Evolutionary conservation across 2,329 filamentous ascomycete species (phyloP).

Genomic region (Sordariomycetes sp.): DNA sequence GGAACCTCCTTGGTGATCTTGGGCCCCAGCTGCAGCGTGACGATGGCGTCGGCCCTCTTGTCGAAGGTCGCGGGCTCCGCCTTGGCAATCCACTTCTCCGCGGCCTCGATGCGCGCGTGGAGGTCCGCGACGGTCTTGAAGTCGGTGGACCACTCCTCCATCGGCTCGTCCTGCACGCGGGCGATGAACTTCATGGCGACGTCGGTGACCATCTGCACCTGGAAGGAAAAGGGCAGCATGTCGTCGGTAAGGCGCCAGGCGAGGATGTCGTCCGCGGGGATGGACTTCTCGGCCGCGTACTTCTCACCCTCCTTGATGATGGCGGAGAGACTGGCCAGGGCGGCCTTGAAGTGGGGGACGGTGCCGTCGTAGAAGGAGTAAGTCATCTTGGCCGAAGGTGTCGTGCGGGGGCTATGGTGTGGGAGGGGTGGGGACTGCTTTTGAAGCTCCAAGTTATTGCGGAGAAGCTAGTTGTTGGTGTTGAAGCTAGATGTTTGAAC

Average conservation of each 20-base stretch:
- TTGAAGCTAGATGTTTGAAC: background rate
- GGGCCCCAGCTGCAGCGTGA: slow-evolving; percentile 20
- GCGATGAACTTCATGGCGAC: slow-evolving; percentile 18
- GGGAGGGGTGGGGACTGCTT: background rate
- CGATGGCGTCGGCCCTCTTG: slow-evolving; percentile 14
- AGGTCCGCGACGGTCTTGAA: slow-evolving; percentile 21
- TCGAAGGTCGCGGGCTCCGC: slow-evolving; percentile 22
- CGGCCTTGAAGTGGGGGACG: slow-evolving; percentile 11
- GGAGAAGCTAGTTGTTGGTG: background rate
- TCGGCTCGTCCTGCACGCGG: slow-evolving; percentile 19
- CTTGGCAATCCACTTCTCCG: slow-evolving; percentile 17
- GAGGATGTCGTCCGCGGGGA: slow-evolving; percentile 16
- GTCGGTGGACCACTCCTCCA: slow-evolving; percentile 14
- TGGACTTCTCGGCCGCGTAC: slow-evolving; percentile 11
- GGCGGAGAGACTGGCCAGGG: slow-evolving; percentile 11
- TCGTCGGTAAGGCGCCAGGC: slow-evolving; percentile 23
- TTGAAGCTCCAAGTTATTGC: background rate
- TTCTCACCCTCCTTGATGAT: slow-evolving; percentile 15
- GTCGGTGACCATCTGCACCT: slow-evolving; percentile 23
- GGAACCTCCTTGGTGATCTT: slow-evolving; percentile 13
- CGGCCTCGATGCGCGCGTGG: slow-evolving; percentile 20
- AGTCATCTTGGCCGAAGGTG: slow-evolving; percentile 8
- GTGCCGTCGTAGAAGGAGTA: slow-evolving; percentile 17
- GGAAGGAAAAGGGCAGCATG: slow-evolving; percentile 32
- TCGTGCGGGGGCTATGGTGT: background rate